A percentile compares a stretch with the other conserved stretches of the same genome.
These are phyloP conservation scores for Tillandsia leiboldiana DNA, from an alignment of 176 grass and related monocot genomes.

Conservation along the genomic window DNA sequence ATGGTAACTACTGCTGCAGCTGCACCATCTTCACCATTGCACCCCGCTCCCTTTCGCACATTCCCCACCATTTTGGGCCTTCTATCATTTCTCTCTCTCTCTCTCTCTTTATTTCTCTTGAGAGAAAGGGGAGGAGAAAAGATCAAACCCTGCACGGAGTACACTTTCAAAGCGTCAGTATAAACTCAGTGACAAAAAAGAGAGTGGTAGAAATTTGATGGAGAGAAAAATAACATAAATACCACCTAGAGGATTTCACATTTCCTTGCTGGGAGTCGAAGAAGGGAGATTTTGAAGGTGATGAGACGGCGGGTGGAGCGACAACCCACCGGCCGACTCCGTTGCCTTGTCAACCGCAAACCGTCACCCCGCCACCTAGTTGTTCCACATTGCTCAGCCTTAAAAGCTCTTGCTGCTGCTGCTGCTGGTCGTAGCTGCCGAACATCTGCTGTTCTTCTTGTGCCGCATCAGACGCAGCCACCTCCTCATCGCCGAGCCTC, in stretches of 20 bases:
- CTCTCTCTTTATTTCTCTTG: too few species aligned
- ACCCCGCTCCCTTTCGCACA: not conserved
- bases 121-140: not conserved
- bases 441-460: too few species aligned
- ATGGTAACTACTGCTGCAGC: not conserved
- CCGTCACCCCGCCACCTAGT: not conserved
- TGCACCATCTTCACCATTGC: not conserved
- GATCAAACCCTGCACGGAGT: not conserved
- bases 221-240: too few species aligned
- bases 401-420: not conserved
- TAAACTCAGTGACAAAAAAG: not conserved
- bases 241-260: too few species aligned
- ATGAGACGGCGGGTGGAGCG: not conserved
- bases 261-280: too few species aligned
- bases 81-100: not conserved
- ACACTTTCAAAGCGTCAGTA: not conserved
- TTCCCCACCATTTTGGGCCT: not conserved
- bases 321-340: not conserved
- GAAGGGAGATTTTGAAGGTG: not conserved
- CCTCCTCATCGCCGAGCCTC: too few species aligned
- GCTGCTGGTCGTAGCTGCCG: too few species aligned
- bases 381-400: not conserved
- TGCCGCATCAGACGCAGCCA: constrained; percentile 24
- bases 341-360: not conserved
- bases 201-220: not conserved